A percentile compares a stretch with the other conserved stretches of the same genome.
phyloP scores from a whole-genome alignment of 1,284 basidiomycete genomes.

The Xerocomus nothofagi region DNA sequence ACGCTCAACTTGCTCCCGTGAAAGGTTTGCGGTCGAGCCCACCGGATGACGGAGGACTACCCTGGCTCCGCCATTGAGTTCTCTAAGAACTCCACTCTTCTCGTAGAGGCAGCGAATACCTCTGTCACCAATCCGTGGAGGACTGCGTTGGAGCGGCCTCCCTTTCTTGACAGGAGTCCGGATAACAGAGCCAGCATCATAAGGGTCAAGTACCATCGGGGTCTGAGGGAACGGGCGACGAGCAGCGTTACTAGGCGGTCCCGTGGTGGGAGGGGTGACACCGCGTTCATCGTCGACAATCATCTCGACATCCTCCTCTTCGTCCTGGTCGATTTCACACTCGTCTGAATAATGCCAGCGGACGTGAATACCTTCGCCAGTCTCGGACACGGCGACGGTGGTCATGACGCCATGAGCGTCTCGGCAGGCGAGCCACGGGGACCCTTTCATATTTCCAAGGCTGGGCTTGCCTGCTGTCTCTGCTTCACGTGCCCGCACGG shows the following conservation, averaged over 20 bases:
- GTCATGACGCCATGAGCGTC: constrained; percentile 15
- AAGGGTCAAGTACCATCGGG: constrained; percentile 22
- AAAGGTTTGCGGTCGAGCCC: constrained; percentile 24
- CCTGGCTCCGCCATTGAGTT: constrained; percentile 15
- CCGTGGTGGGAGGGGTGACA: constrained; percentile 11
- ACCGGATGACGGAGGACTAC: constrained; percentile 24
- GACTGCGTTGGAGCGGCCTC: constrained; percentile 31
- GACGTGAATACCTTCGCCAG: constrained; percentile 22
- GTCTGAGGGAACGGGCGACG: constrained; percentile 25
- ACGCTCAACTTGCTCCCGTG: constrained; percentile 24
- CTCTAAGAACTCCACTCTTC: constrained; percentile 15
- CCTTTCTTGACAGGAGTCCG: constrained; percentile 31
- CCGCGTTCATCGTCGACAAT: constrained; percentile 17
- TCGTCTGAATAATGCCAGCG: constrained; percentile 21
- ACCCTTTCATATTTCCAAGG: not conserved
- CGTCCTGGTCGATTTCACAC: constrained; percentile 4
- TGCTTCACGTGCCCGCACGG: not conserved
- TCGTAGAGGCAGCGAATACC: constrained; percentile 28
- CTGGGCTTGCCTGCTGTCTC: not conserved
- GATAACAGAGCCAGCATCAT: constrained; percentile 32
- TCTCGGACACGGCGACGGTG: constrained; percentile 21
- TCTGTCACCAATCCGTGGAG: constrained; percentile 28
- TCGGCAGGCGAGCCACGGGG: constrained; percentile 23
- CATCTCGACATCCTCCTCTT: constrained; percentile 11
- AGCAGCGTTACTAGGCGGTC: not conserved